These are phyloP conservation scores for Gossypium arboreum DNA, from an alignment of 345 rosid species.

Conservation along the genomic window DNA sequence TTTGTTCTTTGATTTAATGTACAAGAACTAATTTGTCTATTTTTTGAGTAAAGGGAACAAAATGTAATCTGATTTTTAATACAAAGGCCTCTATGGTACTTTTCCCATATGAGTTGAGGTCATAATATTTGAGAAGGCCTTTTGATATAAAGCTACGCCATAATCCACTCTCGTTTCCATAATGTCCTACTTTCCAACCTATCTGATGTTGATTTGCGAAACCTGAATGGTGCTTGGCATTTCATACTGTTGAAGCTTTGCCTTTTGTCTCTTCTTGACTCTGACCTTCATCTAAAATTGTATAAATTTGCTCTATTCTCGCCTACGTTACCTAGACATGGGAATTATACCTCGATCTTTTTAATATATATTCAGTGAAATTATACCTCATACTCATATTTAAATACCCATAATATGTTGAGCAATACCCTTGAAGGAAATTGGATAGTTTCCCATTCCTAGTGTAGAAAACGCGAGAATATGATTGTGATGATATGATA, in stretches of 20 bases:
- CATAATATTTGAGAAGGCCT: too few species aligned
- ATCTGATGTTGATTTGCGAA: not conserved
- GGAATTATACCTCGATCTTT: not conserved
- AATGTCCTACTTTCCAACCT: not conserved
- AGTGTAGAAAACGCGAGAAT: not conserved
- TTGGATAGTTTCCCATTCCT: not conserved
- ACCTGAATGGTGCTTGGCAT: not conserved
- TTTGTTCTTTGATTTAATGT: too few species aligned
- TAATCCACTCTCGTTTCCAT: not conserved
- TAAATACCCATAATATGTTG: not conserved
- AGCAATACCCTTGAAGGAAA: not conserved
- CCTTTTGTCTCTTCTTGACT: not conserved
- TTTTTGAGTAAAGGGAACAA: too few species aligned
- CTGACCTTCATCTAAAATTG: not conserved
- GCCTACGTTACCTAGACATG: too few species aligned
- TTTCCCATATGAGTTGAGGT: too few species aligned
- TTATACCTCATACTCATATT: not conserved
- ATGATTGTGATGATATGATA: not conserved
- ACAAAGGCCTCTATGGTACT: too few species aligned
- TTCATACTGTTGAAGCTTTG: not conserved
- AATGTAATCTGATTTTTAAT: too few species aligned
- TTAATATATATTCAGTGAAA: not conserved
- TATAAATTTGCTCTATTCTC: not conserved
- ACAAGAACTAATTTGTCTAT: too few species aligned
- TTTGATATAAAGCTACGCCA: not conserved